Percentiles rank a stretch among this genome's conserved stretches.
These are phyloP conservation scores for Sporothrix schenckii DNA, from an alignment of 2,329 filamentous ascomycete species.

Conservation along the genomic window DNA sequence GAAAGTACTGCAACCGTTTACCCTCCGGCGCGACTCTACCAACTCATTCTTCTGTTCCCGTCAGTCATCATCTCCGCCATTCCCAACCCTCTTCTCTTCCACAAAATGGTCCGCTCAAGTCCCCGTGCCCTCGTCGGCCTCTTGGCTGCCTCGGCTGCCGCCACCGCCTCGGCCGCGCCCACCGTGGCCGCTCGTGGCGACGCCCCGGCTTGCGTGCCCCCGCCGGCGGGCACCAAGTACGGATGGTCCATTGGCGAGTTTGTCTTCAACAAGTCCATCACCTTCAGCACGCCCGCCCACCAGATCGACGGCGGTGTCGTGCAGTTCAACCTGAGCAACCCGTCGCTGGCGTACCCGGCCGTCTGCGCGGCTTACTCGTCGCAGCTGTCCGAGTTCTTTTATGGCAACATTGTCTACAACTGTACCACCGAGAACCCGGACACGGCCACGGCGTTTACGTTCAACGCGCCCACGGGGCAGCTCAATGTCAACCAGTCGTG, in stretches of 20 bases:
- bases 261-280: constrained; percentile 53
- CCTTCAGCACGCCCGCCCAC: constrained; percentile 56
- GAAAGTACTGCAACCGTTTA: too few species aligned
- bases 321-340: constrained; percentile 55
- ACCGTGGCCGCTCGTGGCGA: not conserved
- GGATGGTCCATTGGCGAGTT: constrained; percentile 51
- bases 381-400: constrained; percentile 55
- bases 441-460: constrained; percentile 49
- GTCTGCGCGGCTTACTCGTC: constrained; percentile 49
- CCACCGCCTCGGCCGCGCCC: not conserved
- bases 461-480: constrained; percentile 43
- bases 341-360: constrained; percentile 45
- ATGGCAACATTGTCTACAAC: constrained; percentile 50
- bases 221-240: constrained; percentile 43
- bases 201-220: constrained; percentile 42
- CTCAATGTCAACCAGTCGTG: constrained; percentile 55
- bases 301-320: constrained; percentile 54
- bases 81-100: constrained; percentile 11
- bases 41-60: too few species aligned
- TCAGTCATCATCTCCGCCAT: not conserved
- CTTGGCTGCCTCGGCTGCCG: constrained; percentile 25
- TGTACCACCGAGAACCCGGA: constrained; percentile 44
- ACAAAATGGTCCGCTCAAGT: constrained; percentile 30
- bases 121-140: constrained; percentile 19
- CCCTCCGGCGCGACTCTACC: not conserved